Percentiles rank a stretch among this genome's conserved stretches.
phyloP scores from a whole-genome alignment of 1,284 basidiomycete species.

The Pseudozyma hubeiensis region DNA sequence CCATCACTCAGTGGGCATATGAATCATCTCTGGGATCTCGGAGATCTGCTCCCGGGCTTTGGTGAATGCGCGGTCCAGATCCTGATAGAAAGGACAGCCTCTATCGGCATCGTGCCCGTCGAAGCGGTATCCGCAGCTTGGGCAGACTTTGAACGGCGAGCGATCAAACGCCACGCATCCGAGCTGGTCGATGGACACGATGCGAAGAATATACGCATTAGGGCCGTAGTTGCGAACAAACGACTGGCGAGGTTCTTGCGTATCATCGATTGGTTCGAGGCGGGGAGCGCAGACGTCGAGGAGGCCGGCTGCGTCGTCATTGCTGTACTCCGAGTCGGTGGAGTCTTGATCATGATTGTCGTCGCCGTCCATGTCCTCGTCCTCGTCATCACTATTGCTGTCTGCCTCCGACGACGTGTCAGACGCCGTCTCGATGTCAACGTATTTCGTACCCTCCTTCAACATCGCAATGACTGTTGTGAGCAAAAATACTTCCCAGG shows the following conservation, averaged over 20 bases:
- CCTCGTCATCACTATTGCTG: neutral
- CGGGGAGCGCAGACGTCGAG: slow-evolving; percentile 1
- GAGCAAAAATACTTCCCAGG: slow-evolving; percentile 33
- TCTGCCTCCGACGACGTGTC: slow-evolving; percentile 23
- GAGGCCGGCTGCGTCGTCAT: neutral
- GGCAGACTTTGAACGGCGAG: slow-evolving; percentile 9
- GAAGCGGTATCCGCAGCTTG: slow-evolving; percentile 23
- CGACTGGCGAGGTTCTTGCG: slow-evolving; percentile 13
- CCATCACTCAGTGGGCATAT: slow-evolving; percentile 1
- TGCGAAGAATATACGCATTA: slow-evolving; percentile 26
- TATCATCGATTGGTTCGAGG: neutral
- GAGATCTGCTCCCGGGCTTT: slow-evolving; percentile 14
- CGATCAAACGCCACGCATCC: slow-evolving; percentile 2
- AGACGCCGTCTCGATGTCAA: slow-evolving; percentile 27
- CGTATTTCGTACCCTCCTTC: slow-evolving; percentile 19
- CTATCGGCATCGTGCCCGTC: slow-evolving; percentile 11
- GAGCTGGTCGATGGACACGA: slow-evolving; percentile 26
- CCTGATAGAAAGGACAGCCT: neutral
- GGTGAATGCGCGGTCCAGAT: slow-evolving; percentile 11
- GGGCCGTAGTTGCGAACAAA: slow-evolving; percentile 24
- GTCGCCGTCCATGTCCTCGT: neutral
- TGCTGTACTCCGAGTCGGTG: neutral
- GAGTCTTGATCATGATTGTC: slow-evolving; percentile 4
- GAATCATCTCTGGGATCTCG: slow-evolving; percentile 13
- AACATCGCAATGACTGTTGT: slow-evolving; percentile 7